Evolutionary conservation across 768 basidiomycete species (phyloP).

Genomic region (Mycena rosella): DNA sequence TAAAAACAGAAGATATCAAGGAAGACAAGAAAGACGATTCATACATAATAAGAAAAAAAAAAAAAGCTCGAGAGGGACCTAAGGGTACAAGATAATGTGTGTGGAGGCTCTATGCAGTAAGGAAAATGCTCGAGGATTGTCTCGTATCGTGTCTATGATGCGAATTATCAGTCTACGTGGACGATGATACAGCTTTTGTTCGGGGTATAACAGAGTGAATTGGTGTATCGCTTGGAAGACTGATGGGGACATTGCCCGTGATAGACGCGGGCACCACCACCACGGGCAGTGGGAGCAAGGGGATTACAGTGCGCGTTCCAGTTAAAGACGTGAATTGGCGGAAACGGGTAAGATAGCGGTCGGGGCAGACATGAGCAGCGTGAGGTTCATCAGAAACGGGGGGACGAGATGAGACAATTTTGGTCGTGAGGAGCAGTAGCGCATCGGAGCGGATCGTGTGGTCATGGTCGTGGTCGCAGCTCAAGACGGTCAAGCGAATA

Average conservation of each 20-base stretch:
- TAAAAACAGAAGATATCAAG: conserved; percentile 25
- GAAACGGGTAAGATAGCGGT: conserved; percentile 41
- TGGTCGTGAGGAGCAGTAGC: conserved; percentile 70
- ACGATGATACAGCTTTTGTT: conserved; percentile 42
- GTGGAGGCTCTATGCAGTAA: conserved; percentile 71
- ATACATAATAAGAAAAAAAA: conserved; percentile 27
- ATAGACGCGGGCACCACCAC: conserved; percentile 26
- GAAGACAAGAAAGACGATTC: conserved; percentile 17
- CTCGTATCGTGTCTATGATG: conserved; percentile 43
- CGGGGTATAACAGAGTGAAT: conserved; percentile 35
- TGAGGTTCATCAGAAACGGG: conserved; percentile 54
- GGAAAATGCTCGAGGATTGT: conserved; percentile 38
- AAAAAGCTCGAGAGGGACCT: conserved; percentile 46
- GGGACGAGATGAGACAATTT: conserved; percentile 62
- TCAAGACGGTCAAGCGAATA: conserved; percentile 28
- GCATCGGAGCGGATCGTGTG: conserved; percentile 37
- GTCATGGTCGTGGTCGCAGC: conserved; percentile 37
- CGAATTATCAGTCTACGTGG: conserved; percentile 42
- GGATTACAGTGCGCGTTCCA: conserved; percentile 33
- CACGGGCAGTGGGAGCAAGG: conserved; percentile 26
- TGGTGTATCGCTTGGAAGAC: conserved; percentile 49
- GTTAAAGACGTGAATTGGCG: conserved; percentile 39
- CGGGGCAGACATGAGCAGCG: conserved; percentile 58
- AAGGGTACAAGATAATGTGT: conserved; percentile 52
- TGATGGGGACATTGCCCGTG: conserved; percentile 40